Percentiles rank a stretch among this genome's conserved stretches.
phyloP scores from a whole-genome alignment of 768 basidiomycete species.

The Phaffia australis region DNA sequence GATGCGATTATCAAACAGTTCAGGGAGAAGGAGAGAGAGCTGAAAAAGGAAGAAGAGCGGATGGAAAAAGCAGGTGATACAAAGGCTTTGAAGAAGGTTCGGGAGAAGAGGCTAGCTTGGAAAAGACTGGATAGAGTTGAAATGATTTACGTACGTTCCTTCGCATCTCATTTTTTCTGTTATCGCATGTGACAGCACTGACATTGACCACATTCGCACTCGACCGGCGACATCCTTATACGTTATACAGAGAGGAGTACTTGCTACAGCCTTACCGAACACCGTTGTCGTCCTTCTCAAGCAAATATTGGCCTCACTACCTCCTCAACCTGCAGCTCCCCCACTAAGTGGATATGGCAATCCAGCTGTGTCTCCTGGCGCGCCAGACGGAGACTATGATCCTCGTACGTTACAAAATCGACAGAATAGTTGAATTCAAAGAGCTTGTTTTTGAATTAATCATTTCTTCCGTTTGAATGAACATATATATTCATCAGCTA shows the following conservation, averaged over 20 bases:
- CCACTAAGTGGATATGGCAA: background rate
- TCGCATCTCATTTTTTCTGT: background rate
- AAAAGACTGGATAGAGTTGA: conserved; percentile 83
- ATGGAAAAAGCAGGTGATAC: conserved; percentile 21
- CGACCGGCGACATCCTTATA: background rate
- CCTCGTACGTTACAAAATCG: conserved; percentile 1
- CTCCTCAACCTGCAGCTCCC: conserved; percentile 33
- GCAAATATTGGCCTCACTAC: conserved; percentile 81
- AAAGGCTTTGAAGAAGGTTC: conserved; percentile 28
- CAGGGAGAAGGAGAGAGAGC: conserved; percentile 38
- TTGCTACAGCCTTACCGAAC: conserved; percentile 64
- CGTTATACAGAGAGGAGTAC: conserved; percentile 55
- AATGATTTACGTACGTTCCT: conserved; percentile 70
- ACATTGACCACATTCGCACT: too few species aligned
- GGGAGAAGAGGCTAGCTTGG: conserved; percentile 43
- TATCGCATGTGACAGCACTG: background rate
- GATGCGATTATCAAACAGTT: conserved; percentile 42
- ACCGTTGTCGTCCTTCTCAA: conserved; percentile 92
- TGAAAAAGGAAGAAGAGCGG: conserved; percentile 29
- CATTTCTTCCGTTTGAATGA: background rate
- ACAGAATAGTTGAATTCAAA: background rate
- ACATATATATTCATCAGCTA: conserved; percentile 12
- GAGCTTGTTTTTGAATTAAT: background rate
- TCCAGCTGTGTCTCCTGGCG: conserved; percentile 37
- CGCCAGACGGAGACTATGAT: conserved; percentile 8